Percentiles rank a stretch among this genome's conserved stretches.
These are phyloP conservation scores for Borealophlyctis nickersoniae DNA, from an alignment of 192 early-diverging fungal genomes.

Conservation along the genomic window DNA sequence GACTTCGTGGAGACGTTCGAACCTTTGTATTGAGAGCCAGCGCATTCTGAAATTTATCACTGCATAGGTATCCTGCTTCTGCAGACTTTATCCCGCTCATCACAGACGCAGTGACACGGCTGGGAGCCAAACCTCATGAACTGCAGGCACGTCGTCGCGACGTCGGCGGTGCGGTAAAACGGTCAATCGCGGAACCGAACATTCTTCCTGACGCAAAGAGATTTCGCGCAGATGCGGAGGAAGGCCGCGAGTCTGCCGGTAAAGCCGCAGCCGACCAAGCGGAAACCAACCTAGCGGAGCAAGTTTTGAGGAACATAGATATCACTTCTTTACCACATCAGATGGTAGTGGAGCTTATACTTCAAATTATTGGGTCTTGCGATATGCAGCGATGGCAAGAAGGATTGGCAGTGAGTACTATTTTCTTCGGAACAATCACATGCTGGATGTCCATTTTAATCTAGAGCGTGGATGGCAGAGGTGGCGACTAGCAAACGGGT, in stretches of 20 bases:
- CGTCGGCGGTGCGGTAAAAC: conserved; percentile 17
- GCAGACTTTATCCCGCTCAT: conserved; percentile 19
- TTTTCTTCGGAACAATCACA: too few relatives aligned
- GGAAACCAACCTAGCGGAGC: too few relatives aligned
- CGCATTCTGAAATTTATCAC: too few relatives aligned
- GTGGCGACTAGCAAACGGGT: too few relatives aligned
- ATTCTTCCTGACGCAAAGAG: too few relatives aligned
- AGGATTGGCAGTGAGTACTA: neutral
- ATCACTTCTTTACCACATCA: conserved; percentile 19
- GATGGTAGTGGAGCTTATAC: conserved; percentile 30
- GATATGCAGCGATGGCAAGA: conserved; percentile 13
- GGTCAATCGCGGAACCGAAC: neutral
- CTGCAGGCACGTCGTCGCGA: conserved; percentile 22
- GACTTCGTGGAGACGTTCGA: too few relatives aligned
- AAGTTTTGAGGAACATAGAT: conserved; percentile 20
- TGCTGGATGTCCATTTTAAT: too few relatives aligned
- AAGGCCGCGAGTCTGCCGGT: too few relatives aligned
- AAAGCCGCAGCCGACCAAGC: too few relatives aligned
- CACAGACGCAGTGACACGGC: conserved; percentile 26
- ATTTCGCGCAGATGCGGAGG: too few relatives aligned
- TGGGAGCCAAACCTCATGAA: conserved; percentile 45
- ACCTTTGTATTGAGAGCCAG: too few relatives aligned
- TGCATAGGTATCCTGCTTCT: conserved; percentile 16
- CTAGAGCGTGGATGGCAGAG: too few relatives aligned
- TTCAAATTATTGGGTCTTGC: conserved; percentile 19